phyloP scores from a whole-genome alignment of 371 early-diverging fungal species.

The Mucor sp. region DNA sequence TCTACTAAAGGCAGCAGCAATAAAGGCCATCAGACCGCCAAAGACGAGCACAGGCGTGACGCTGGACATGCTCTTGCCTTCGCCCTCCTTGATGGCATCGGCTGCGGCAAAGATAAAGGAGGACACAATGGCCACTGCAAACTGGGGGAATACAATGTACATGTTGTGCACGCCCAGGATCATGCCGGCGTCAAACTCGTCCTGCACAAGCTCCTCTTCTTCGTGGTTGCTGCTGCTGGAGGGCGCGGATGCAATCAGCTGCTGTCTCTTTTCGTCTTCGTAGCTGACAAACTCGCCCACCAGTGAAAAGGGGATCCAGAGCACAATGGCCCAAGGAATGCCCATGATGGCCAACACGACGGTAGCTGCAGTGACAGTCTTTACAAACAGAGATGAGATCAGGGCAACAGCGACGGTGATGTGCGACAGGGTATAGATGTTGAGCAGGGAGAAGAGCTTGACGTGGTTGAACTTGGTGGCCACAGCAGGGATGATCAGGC shows the following conservation, averaged over 20 bases:
- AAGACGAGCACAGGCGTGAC: constrained; percentile 62
- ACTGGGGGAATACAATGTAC: constrained; percentile 84
- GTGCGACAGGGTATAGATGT: constrained; percentile 61
- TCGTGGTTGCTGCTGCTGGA: not conserved
- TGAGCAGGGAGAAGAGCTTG: constrained; percentile 42
- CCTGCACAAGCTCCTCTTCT: constrained; percentile 23
- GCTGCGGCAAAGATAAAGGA: constrained; percentile 55
- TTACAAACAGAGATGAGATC: constrained; percentile 55
- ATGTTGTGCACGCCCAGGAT: constrained; percentile 84
- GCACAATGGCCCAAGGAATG: constrained; percentile 71
- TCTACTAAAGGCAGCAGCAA: constrained; percentile 60
- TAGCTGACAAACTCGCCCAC: constrained; percentile 68
- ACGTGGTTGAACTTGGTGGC: constrained; percentile 16
- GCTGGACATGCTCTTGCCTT: constrained; percentile 26
- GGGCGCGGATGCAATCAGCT: not conserved
- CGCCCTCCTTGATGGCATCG: constrained; percentile 28
- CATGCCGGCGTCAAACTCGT: constrained; percentile 66
- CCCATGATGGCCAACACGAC: constrained; percentile 62
- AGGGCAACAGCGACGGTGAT: constrained; percentile 59
- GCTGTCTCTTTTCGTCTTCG: constrained; percentile 36
- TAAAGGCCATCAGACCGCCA: constrained; percentile 67
- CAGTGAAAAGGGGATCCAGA: constrained; percentile 80
- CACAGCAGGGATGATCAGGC: constrained; percentile 56
- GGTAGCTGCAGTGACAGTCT: constrained; percentile 52
- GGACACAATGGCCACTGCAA: constrained; percentile 60